A percentile compares a stretch with the other conserved stretches of the same genome.
These are phyloP conservation scores for Ustilago curta DNA, from an alignment of 1,284 basidiomycete species.

Conservation along the genomic window DNA sequence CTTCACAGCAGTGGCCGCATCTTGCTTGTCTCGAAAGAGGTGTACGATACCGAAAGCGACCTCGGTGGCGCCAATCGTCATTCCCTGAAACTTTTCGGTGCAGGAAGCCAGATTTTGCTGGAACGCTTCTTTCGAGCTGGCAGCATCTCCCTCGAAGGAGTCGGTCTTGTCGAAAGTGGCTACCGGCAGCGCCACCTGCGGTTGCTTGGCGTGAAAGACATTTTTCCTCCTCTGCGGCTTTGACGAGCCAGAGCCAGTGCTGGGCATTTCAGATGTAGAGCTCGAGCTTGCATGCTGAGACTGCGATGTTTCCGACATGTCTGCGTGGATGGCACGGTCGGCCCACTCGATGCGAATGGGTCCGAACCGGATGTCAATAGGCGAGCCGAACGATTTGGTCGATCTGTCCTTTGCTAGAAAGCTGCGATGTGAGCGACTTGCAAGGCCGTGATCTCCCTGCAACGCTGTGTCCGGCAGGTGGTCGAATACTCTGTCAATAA, in stretches of 20 bases:
- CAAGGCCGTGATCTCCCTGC: conserved; percentile 34
- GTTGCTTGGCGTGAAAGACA: conserved; percentile 44
- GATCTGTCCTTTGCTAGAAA: conserved; percentile 24
- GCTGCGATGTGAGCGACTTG: conserved; percentile 19
- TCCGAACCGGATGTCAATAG: conserved; percentile 55
- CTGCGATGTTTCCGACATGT: conserved; percentile 9
- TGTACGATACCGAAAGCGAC: conserved; percentile 68
- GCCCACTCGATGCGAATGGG: conserved; percentile 60
- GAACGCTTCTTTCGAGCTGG: conserved; percentile 5
- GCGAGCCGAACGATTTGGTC: conserved; percentile 38
- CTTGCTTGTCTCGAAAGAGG: conserved; percentile 59
- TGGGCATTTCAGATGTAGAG: background rate
- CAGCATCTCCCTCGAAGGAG: conserved; percentile 51
- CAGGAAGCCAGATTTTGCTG: conserved; percentile 15
- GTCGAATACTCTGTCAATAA: conserved; percentile 21
- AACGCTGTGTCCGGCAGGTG: conserved; percentile 29
- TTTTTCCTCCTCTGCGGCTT: conserved; percentile 31
- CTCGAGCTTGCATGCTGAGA: conserved; percentile 9
- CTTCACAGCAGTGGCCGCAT: conserved; percentile 18
- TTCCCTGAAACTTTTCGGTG: conserved; percentile 29
- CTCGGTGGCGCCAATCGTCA: conserved; percentile 54
- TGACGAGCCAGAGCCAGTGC: conserved; percentile 5
- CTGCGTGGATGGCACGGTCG: conserved; percentile 8
- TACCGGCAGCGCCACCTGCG: conserved; percentile 41
- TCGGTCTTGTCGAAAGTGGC: conserved; percentile 55